Percentiles rank a stretch among this genome's conserved stretches.
Conservation (phyloP, 1,284 basidiomycete species). For the Moesziomyces globuligerus region DNA sequence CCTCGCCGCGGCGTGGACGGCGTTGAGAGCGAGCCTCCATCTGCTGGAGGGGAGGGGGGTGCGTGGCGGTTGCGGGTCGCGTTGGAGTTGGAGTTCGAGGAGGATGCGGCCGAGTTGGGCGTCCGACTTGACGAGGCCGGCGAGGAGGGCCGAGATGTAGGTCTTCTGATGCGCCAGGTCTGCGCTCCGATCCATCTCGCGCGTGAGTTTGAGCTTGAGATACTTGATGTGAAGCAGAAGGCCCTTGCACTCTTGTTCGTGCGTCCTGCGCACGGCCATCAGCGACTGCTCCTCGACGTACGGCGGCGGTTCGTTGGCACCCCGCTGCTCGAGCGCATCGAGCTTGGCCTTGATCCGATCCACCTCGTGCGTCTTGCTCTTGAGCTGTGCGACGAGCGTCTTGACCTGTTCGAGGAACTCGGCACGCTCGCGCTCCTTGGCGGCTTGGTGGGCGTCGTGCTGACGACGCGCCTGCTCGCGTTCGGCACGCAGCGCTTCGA, state of each 20-base stretch:
- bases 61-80: too few species aligned
- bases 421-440: conserved; percentile 28
- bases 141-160: conserved; percentile 41
- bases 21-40: too few species aligned
- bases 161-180: conserved; percentile 84
- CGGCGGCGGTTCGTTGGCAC: conserved; percentile 9
- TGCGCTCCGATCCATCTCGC: conserved; percentile 83
- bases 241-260: conserved; percentile 86
- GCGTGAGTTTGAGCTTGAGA: conserved; percentile 87
- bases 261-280: conserved; percentile 67
- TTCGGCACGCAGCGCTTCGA: conserved; percentile 40
- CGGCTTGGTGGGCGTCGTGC: conserved; percentile 10
- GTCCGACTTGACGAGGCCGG: conserved; percentile 28
- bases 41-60: too few species aligned
- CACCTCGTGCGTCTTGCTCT: conserved; percentile 28
- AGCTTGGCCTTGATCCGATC: conserved; percentile 40
- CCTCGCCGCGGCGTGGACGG: conserved; percentile 17
- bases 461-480: conserved; percentile 27
- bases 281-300: conserved; percentile 25
- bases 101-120: conserved; percentile 25
- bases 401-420: conserved; percentile 28
- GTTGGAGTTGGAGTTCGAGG: conserved; percentile 29
- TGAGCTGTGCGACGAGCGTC: conserved; percentile 33
- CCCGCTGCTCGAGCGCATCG: conserved; percentile 20
- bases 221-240: conserved; percentile 88